Evolutionary conservation across 164 flowering plant species (phyloP), one percentile per base, ranked within the genome.

Genomic region (Umbellularia californica): DNA sequence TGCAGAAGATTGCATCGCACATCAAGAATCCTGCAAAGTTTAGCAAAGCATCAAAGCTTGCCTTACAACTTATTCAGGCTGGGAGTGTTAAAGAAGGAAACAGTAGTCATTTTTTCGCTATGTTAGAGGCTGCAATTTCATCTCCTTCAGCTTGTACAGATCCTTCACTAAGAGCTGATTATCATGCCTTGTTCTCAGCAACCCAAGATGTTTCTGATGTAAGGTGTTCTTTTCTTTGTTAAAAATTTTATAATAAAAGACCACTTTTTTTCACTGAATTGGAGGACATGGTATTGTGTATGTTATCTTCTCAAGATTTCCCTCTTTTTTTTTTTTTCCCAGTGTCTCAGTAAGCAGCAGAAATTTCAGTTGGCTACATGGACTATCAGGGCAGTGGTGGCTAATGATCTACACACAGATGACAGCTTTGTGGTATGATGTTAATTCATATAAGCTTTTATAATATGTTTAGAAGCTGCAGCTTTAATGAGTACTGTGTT

Each of bases 1-100:
- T 93, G 98, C 87, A 88, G 83, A 95, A 89, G 83, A 95, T 95
- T 81, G 84, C 92, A 28, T 88, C 91, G 1, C 99, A 95, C 77
- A 93, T 95, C 68, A 85, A 75, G 84, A 92, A 83, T 73, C 87
- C 88, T 13, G 58, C 87, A 19, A 95, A 93, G 80, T 89, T 95
- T 62, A 72, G 84, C 41, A 95, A 95, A 86, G 99, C 98, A 70
- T 89, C 99, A 11, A 95, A 95, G 86, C 96, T 95, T 80, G 98
- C 98, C 14, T 77, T 93, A 71, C 99, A 92, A 85, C 83, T 95
- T 73, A 84, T 95, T 81, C 86, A 89, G 81, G 93, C 99, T 55
- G 97, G 94, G 50, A 93, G 93, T 79, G 88, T 93, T 25, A 93
- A 86, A 82, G 84, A 89, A 55, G 89, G 79, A 74, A 92, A 90